phyloP scores from a whole-genome alignment of 495 filamentous ascomycete genomes.

The Hypoxylon subgilvum region DNA sequence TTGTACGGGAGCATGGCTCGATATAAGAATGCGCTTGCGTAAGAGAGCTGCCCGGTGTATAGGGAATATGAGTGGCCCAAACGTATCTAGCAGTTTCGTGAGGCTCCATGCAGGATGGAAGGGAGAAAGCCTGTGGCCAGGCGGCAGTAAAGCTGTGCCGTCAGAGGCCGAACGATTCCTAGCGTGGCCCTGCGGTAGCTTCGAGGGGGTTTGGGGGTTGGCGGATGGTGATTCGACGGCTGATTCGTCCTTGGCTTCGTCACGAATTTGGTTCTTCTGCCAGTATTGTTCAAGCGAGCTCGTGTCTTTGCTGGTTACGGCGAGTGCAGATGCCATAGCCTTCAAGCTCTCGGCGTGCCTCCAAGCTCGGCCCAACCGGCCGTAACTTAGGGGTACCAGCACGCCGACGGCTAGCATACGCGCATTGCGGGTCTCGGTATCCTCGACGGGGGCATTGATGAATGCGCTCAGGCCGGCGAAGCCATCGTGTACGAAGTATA shows the following conservation, averaged over 20 bases:
- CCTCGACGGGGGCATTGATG: conserved; percentile 77
- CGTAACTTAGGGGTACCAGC: conserved; percentile 84
- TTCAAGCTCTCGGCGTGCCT: conserved; percentile 79
- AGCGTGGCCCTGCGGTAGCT: conserved; percentile 47
- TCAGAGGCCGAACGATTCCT: conserved; percentile 67
- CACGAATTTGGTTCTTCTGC: conserved; percentile 66
- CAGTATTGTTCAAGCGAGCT: conserved; percentile 78
- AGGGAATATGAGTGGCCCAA: conserved; percentile 90
- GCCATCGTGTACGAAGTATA: conserved; percentile 87
- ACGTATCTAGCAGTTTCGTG: conserved; percentile 73
- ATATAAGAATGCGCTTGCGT: conserved; percentile 85
- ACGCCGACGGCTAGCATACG: conserved; percentile 90
- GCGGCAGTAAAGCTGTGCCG: conserved; percentile 64
- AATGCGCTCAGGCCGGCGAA: conserved; percentile 95
- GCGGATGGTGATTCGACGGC: conserved; percentile 58
- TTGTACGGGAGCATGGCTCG: conserved; percentile 83
- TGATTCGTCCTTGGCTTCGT: conserved; percentile 48
- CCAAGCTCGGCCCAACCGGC: conserved; percentile 88
- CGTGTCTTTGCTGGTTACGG: conserved; percentile 61
- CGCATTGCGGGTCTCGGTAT: conserved; percentile 80
- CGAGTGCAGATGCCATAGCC: conserved; percentile 69
- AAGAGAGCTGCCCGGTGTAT: conserved; percentile 87
- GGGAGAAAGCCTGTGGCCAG: conserved; percentile 73
- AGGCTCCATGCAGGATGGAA: conserved; percentile 88
- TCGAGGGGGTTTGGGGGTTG: conserved; percentile 36